A percentile compares a stretch with the other conserved stretches of the same genome.
These are phyloP conservation scores for Phytopythium montanum DNA, from an alignment of 352 stramenopile genomes.

Conservation along the genomic window DNA sequence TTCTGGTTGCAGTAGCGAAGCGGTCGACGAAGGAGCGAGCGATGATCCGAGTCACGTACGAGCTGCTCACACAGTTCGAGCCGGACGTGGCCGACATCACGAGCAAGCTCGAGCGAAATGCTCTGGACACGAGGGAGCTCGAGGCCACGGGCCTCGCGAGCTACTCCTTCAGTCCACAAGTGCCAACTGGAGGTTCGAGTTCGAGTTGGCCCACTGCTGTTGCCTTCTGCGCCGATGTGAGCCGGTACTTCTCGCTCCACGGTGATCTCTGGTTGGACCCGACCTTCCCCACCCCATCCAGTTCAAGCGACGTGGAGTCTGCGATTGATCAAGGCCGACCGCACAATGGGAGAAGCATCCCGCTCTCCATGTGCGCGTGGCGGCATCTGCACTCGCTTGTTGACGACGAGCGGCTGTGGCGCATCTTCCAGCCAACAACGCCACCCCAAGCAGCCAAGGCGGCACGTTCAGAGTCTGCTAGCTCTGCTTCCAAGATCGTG, in stretches of 20 bases:
- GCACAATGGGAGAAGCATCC: not conserved
- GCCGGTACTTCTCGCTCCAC: conserved; percentile 25
- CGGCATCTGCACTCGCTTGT: not conserved
- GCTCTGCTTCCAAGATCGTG: not conserved
- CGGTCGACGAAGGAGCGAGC: conserved; percentile 16
- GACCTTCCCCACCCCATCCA: conserved; percentile 20
- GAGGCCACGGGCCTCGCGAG: not conserved
- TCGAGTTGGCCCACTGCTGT: not conserved
- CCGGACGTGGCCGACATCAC: conserved; percentile 9
- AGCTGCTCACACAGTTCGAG: conserved; percentile 3
- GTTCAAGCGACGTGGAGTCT: not conserved
- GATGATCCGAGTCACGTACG: conserved; percentile 45
- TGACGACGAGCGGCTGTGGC: not conserved
- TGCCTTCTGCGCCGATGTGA: conserved; percentile 30
- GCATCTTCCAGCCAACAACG: not conserved
- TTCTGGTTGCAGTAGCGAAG: conserved; percentile 29
- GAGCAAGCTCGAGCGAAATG: not conserved
- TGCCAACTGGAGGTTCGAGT: not conserved
- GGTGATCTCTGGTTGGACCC: conserved; percentile 35
- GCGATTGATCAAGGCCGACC: not conserved
- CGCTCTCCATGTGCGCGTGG: conserved; percentile 6
- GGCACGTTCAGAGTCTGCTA: not conserved
- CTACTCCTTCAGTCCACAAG: not conserved
- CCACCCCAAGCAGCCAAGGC: no score
- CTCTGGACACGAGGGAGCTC: not conserved